phyloP scores from a whole-genome alignment of 2,329 filamentous ascomycete genomes.

The Cercospora beticola region DNA sequence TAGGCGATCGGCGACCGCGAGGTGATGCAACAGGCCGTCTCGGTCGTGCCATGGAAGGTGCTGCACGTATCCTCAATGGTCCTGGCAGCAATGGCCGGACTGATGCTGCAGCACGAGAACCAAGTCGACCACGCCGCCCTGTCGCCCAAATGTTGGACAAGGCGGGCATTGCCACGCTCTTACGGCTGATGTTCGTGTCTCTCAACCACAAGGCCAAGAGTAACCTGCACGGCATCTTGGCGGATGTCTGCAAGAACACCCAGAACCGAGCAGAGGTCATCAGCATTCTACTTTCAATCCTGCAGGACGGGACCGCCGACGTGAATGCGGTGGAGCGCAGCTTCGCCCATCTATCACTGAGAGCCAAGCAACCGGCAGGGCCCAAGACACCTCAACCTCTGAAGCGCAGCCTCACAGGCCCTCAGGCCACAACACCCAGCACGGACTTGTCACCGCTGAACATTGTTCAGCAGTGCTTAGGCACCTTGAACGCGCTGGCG shows the following conservation, averaged over 20 bases:
- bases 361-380: conserved; percentile 67
- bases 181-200: conserved; percentile 97
- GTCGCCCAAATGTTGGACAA: conserved; percentile 98
- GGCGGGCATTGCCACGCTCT: conserved; percentile 87
- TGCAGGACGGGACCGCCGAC: conserved; percentile 93
- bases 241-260: conserved; percentile 92
- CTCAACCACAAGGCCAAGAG: conserved; percentile 83
- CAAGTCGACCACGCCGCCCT: conserved; percentile 64
- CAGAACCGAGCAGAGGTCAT: conserved; percentile 93
- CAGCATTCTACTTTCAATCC: conserved; percentile 84
- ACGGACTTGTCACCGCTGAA: conserved; percentile 90
- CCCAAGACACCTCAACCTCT: conserved; percentile 78
- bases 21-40: conserved; percentile 18
- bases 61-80: conserved; percentile 23
- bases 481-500: conserved; percentile 78
- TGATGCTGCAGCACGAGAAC: conserved; percentile 36
- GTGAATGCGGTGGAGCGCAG: conserved; percentile 91
- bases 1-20: conserved; percentile 46
- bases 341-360: conserved; percentile 87
- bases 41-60: conserved; percentile 20
- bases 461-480: conserved; percentile 92
- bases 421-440: conserved; percentile 45
- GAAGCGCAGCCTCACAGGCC: conserved; percentile 71
- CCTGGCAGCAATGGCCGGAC: conserved; percentile 28
- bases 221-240: conserved; percentile 81